A percentile compares a stretch with the other conserved stretches of the same genome.
phyloP scores from a whole-genome alignment of 305 asterid species.

The Solanum hybrid region DNA sequence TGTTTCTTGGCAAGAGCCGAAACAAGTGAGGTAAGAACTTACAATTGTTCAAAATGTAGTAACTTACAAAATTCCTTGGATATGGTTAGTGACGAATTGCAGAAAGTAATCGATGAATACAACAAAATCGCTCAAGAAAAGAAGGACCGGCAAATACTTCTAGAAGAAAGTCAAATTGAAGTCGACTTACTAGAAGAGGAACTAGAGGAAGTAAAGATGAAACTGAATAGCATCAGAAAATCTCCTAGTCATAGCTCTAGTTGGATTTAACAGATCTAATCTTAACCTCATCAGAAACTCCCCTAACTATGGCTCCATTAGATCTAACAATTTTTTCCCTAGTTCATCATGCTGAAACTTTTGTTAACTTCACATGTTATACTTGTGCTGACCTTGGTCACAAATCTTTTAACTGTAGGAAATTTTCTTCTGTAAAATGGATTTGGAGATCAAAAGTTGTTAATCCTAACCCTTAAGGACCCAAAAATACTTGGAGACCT shows the following conservation, averaged over 20 bases:
- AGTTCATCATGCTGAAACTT: neutral
- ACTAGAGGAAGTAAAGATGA: neutral
- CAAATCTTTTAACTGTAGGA: neutral
- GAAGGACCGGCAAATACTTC: neutral
- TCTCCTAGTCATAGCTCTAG: neutral
- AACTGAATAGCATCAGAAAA: no score
- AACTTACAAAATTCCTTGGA: neutral
- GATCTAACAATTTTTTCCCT: neutral
- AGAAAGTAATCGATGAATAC: neutral
- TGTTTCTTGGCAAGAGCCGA: neutral
- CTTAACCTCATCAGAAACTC: neutral
- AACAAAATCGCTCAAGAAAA: neutral
- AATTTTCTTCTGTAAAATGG: neutral
- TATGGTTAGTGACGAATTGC: neutral
- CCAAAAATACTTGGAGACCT: neutral
- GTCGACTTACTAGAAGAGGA: no score
- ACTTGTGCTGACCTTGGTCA: neutral
- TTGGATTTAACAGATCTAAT: neutral
- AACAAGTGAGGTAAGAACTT: neutral
- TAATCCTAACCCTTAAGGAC: neutral
- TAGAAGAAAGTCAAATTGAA: neutral
- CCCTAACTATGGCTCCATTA: neutral
- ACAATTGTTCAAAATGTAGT: no score
- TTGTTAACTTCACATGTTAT: neutral
- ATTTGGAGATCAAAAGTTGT: neutral